Evolutionary conservation across 2,329 filamentous ascomycete species (phyloP), one percentile per base, ranked within the genome.

Genomic region (Gaeumannomyces tritici): DNA sequence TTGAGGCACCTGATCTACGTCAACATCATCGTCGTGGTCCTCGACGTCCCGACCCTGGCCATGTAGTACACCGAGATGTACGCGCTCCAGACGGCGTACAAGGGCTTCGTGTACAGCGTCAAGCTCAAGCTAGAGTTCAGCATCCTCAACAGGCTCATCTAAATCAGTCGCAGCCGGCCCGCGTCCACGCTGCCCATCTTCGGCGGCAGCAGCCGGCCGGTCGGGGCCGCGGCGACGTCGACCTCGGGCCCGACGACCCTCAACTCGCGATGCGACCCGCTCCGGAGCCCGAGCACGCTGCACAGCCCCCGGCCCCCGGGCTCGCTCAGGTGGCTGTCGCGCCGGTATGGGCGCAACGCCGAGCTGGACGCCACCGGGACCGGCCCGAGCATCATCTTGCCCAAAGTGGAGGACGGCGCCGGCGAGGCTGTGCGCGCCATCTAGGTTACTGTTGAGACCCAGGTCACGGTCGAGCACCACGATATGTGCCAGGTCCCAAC

Each of bases 1-100:
- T 77, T 80, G 73, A 76, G 73, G 63, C 79, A 81, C 68, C 74
- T 82, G 31, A 69, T 82, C 61, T 68, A 72, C 62, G 79, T 82
- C 70, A 81, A 81, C 31, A 63, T 71, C 29, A 67, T 74, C 27
- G 68, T 76, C 51, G 73, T 79, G 47, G 69, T 77, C 60, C 67
- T 74, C 33, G 72, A 77, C 63, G 69, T 73, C 42, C 71, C 60
- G 9, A 68, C 76, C 5, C 55, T 76, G 3, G 65, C 35, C 1
- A 67, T 76, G 18, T 70, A 76, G 59, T 73, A 70, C 31, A 62
- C 73, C 55, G 63, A 74, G 31, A 68, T 71, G 5, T 74, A 71
- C 59, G 63, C 70, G 3, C 61, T 73, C n/a, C 73, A 75, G 61
- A 73, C 73, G 3, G 69, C 71, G 0, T 71, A 71, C 67, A 75